Base-by-base conservation (phyloP, 345 rosid species). In the Linum usitatissimum region DNA sequence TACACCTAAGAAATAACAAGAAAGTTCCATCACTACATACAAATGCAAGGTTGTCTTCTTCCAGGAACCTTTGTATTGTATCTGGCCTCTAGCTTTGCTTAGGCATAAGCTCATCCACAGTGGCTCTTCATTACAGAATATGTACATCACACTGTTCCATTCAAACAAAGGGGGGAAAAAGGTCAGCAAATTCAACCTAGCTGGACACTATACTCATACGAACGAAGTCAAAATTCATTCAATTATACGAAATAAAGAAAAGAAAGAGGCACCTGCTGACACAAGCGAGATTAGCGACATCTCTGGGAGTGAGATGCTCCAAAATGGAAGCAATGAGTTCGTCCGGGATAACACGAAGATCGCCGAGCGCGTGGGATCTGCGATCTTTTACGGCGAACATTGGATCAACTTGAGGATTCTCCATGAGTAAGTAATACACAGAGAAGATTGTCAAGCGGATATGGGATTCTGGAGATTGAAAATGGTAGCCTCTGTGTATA, bases 91-190 rank as follows among this genome's bases (percentile, higher is more conserved):
- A 1, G 64, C 75, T 23, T 34, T 79, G 64, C 71, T 81, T 42
- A 88, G 76, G 66, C 96, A 86, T 18, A 85, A 65, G 60, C 69
- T 79, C 98, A 86, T 88, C 98, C 98, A 92, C 6, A 92, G 72
- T 0, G 98, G 98, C 53, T 92, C 98, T 76, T 86, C 98, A 36
- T 82, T 80, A 80, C 96, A 86, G 3, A 92, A 73, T 58, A 88
- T 85, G 72, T 92, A 86, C 91, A 84, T 81, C 36, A 85, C 90
- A 73, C 98, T 92, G 77, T 13, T 53, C 30, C 48, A 63, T 15
- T 18, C 19, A 40, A 23, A 40, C 38, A 31, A 61, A 45, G 17
- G 3, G 10, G 17, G 58, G 38, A 21, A 19, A 42, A 59, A 7
- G 7, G 4, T 57, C 60, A 61, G 6, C 2, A 30, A 48, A 48